A percentile compares a stretch with the other conserved stretches of the same genome.
phyloP scores from a whole-genome alignment of 1,284 basidiomycete species.

The Sparassis latifolia region DNA sequence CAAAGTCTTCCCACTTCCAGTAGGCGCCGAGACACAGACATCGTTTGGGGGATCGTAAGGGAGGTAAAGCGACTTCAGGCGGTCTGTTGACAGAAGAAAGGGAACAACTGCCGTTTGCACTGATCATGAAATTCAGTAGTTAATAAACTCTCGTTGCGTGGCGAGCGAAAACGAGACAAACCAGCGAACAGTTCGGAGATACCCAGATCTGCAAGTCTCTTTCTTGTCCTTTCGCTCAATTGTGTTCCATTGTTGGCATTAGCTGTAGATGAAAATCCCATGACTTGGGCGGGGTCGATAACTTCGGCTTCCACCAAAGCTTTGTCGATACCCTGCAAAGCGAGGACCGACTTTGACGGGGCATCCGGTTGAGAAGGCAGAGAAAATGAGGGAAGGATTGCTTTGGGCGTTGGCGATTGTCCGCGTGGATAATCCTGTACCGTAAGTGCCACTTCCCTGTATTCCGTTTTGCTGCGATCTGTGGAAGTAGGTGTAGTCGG shows the following conservation, averaged over 20 bases:
- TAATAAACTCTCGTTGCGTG: background rate
- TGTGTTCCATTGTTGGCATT: constrained; percentile 37
- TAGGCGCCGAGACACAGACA: constrained; percentile 95
- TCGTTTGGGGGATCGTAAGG: constrained; percentile 73
- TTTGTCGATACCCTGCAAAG: constrained; percentile 72
- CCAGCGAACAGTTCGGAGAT: constrained; percentile 84
- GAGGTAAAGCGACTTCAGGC: constrained; percentile 53
- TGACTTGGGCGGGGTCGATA: constrained; percentile 50
- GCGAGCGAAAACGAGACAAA: constrained; percentile 31
- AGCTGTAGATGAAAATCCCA: constrained; percentile 40
- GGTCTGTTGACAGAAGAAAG: constrained; percentile 50
- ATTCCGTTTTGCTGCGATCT: constrained; percentile 2
- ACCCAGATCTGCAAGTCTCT: constrained; percentile 66
- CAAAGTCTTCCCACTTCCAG: constrained; percentile 95
- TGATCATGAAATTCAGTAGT: constrained; percentile 23
- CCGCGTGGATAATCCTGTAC: constrained; percentile 3
- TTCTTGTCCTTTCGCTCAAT: constrained; percentile 57
- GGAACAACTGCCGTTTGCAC: constrained; percentile 84
- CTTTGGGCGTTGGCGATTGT: constrained; percentile 27
- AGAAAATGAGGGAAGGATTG: constrained; percentile 62
- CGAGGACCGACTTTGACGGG: constrained; percentile 62
- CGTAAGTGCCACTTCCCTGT: too few species aligned
- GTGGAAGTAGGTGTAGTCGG: constrained; percentile 8
- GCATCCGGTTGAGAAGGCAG: constrained; percentile 63
- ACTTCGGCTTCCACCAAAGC: constrained; percentile 69